These are phyloP conservation scores for Baorangia bicolor DNA, from an alignment of 768 basidiomycete species.

Conservation along the genomic window DNA sequence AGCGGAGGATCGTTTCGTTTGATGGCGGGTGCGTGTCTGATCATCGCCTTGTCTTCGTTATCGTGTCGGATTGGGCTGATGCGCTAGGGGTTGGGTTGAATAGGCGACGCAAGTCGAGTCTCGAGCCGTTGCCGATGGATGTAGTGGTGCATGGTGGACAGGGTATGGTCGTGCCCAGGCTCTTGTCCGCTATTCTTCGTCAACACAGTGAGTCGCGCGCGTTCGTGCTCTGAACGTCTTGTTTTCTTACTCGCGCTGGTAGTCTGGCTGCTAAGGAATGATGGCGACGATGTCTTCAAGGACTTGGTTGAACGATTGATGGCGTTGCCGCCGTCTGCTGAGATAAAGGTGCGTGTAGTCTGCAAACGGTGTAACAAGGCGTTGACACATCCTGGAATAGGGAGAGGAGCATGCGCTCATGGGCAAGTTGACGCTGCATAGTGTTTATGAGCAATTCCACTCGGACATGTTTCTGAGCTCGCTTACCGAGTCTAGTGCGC, in stretches of 20 bases:
- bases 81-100: not conserved
- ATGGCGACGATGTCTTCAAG: constrained; percentile 50
- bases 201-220: constrained; percentile 57
- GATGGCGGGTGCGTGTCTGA: constrained; percentile 48
- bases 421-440: constrained; percentile 75
- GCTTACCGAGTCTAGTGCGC: constrained; percentile 84
- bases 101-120: constrained; percentile 47
- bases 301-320: constrained; percentile 56
- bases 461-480: constrained; percentile 90
- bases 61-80: not conserved
- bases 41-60: not conserved
- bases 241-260: not conserved
- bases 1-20: constrained; percentile 49
- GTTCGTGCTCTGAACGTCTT: constrained; percentile 1
- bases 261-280: constrained; percentile 71
- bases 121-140: constrained; percentile 30
- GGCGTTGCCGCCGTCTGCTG: constrained; percentile 52
- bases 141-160: constrained; percentile 26
- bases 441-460: constrained; percentile 74
- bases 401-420: constrained; percentile 73
- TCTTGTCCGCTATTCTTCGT: constrained; percentile 60
- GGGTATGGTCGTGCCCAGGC: constrained; percentile 57
- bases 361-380: not conserved
- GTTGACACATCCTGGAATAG: constrained; percentile 36
- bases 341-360: constrained; percentile 50